Evolutionary conservation across 768 basidiomycete species (phyloP), one percentile per base, ranked within the genome.

Genomic region (Thelephora aurantiotincta): DNA sequence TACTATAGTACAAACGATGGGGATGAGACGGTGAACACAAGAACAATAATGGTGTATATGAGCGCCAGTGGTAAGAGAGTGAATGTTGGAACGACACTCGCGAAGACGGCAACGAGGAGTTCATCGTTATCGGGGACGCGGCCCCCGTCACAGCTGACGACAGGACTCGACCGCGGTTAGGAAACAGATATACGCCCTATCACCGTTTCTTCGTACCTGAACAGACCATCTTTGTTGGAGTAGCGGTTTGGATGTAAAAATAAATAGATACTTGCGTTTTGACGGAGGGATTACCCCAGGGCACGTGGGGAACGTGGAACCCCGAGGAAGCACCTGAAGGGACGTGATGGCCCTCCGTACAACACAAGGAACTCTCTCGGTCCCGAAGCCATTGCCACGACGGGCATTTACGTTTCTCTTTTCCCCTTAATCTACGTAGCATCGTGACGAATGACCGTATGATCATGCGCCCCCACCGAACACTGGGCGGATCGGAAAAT

Each of bases 41-140:
- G 62, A 11, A 64, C 64, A 30, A 61, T 51, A 19, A 55, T 33
- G 45, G 56, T 52, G 52, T 73, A 75, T 6, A 69, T 52, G 33
- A 67, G 54, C 1, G 68, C 70, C 6, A 64, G 58, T 46, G 73
- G 52, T 23, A 65, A 60, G 22, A 75, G 57, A 14, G 67, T 70
- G 58, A 75, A 73, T 0, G 68, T 64, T 1, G 68, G 63, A 3
- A 75, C 69, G 54, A 75, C 68, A 46, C 67, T 71, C 0, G 65
- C 59, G 53, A 75, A 75, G 11, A 73, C 20, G 71, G 71, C 1
- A 75, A 55, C 1, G 64, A 62, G 46, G 72, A 56, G 55, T 71
- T 72, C 65, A 71, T 65, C n/a, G 64, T 63, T 35, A 74, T 60
- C 55, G 57, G 68, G 13, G 65, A 63, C 3, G 59, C 63, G 6